A percentile compares a stretch with the other conserved stretches of the same genome.
phyloP scores from a whole-genome alignment of 768 basidiomycete genomes.

The Suillus spraguei region DNA sequence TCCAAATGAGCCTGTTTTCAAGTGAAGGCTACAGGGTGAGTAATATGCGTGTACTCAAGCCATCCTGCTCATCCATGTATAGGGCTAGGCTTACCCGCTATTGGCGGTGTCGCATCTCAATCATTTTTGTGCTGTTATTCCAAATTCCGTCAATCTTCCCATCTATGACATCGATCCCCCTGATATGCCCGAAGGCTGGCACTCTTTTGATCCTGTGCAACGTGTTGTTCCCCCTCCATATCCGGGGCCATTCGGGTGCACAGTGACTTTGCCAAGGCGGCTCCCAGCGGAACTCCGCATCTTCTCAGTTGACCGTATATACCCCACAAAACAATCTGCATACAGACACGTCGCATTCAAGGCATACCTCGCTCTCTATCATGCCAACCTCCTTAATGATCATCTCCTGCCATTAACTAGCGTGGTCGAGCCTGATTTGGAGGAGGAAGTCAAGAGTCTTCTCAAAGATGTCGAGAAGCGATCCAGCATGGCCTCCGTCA shows the following conservation, averaged over 20 bases:
- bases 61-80: background rate
- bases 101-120: slow-evolving; percentile 69
- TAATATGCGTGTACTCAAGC: slow-evolving; percentile 7
- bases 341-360: slow-evolving; percentile 71
- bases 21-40: slow-evolving; percentile 68
- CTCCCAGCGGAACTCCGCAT: slow-evolving; percentile 54
- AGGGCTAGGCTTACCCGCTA: slow-evolving; percentile 75
- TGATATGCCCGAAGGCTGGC: slow-evolving; percentile 63
- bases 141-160: slow-evolving; percentile 52
- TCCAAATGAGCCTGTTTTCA: slow-evolving; percentile 45
- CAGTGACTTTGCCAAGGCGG: slow-evolving; percentile 61
- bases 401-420: slow-evolving; percentile 69
- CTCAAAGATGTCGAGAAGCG: slow-evolving; percentile 66
- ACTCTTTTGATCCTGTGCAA: slow-evolving; percentile 40
- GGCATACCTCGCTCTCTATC: slow-evolving; percentile 64
- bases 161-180: slow-evolving; percentile 71
- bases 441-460: slow-evolving; percentile 64
- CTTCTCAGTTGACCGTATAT: slow-evolving; percentile 49
- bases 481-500: slow-evolving; percentile 55
- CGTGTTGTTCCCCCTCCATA: slow-evolving; percentile 30
- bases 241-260: slow-evolving; percentile 65
- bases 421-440: slow-evolving; percentile 51
- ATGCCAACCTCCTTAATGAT: slow-evolving; percentile 64
- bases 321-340: slow-evolving; percentile 62
- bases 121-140: slow-evolving; percentile 76